Evolutionary conservation across 441 rosid species (phyloP).

Genomic region (Brassica balearica): DNA sequence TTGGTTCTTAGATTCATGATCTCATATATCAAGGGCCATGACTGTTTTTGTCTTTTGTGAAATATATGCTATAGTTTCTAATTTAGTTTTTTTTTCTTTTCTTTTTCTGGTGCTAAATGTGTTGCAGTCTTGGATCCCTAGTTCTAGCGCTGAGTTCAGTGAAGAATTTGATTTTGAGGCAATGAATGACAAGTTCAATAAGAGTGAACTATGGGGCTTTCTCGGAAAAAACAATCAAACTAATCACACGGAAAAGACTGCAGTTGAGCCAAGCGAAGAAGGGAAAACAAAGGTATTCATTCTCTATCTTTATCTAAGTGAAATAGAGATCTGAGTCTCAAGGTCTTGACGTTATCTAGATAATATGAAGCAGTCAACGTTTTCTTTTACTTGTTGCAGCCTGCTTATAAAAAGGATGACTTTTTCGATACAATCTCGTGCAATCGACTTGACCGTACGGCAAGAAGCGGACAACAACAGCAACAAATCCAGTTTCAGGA

Average conservation of each 20-base stretch:
- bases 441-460: constrained; percentile 47
- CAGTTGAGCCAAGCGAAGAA: constrained; percentile 35
- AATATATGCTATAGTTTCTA: constrained; percentile 4
- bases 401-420: constrained; percentile 69
- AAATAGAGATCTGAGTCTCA: neutral
- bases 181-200: constrained; percentile 72
- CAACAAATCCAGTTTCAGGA: constrained; percentile 36
- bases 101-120: constrained; percentile 27
- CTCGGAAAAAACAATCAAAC: constrained; percentile 56
- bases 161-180: constrained; percentile 84
- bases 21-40: constrained; percentile 17
- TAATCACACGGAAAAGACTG: constrained; percentile 41
- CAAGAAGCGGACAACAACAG: constrained; percentile 49
- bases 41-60: neutral
- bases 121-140: constrained; percentile 40
- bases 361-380: neutral
- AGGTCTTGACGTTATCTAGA: constrained; percentile 9
- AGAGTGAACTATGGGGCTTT: constrained; percentile 62
- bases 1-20: constrained; percentile 13
- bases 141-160: constrained; percentile 50
- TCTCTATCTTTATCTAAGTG: neutral
- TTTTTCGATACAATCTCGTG: constrained; percentile 72
- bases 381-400: constrained; percentile 46
- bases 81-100: neutral
- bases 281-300: constrained; percentile 45